Evolutionary conservation across 805 yeast species (phyloP).

Genomic region (Kodamaea kaohsiungensis): DNA sequence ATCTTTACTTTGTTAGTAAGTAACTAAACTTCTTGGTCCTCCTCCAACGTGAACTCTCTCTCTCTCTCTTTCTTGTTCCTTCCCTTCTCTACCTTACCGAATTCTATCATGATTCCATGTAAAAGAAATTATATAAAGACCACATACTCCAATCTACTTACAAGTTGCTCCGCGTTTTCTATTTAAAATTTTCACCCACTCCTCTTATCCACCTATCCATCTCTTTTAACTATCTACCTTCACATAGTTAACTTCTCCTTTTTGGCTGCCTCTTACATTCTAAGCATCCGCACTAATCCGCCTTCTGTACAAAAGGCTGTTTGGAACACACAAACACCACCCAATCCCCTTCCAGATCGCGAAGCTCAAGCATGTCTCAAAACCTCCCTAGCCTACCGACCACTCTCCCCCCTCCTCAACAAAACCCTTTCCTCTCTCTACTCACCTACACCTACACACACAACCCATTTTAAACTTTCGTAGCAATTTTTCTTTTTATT

Average conservation of each 20-base stretch:
- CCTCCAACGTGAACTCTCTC: too few relatives aligned
- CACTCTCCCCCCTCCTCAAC: not conserved
- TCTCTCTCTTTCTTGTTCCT: too few relatives aligned
- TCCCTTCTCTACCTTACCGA: too few relatives aligned
- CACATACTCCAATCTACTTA: too few relatives aligned
- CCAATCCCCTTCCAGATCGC: not conserved
- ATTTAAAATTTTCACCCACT: not conserved
- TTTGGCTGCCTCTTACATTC: not conserved
- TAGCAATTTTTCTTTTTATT: slow-evolving; percentile 2
- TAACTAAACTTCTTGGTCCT: not conserved
- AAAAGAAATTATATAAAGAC: too few relatives aligned
- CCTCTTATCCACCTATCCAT: not conserved
- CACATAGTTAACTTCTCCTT: not conserved
- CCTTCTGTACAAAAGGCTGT: slow-evolving; percentile 1
- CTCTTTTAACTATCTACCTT: not conserved
- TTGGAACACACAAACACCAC: not conserved
- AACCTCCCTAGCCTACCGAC: not conserved
- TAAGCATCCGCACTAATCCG: not conserved
- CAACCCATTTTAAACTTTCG: not conserved
- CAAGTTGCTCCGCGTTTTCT: too few relatives aligned
- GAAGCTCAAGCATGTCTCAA: not conserved
- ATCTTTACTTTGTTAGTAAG: not conserved
- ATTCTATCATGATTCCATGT: too few relatives aligned
- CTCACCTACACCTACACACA: not conserved
- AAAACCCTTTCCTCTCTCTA: not conserved